phyloP scores from a whole-genome alignment of 2,329 filamentous ascomycete genomes.

The Dothideomycetidae sp. region DNA sequence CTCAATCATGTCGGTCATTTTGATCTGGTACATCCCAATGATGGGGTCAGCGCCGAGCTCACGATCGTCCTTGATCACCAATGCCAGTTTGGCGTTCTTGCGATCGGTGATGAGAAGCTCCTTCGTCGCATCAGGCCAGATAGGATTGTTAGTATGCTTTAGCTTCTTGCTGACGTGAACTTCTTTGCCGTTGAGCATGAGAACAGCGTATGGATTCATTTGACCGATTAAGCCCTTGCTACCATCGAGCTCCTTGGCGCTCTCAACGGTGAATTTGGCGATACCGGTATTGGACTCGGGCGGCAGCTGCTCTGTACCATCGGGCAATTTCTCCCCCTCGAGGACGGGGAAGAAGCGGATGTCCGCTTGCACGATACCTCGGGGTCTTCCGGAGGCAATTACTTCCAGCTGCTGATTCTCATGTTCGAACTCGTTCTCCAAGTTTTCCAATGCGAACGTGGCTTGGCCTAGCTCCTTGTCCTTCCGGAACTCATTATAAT shows the following conservation, averaged over 20 bases:
- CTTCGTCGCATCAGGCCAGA: constrained; percentile 86
- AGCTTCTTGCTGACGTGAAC: constrained; percentile 80
- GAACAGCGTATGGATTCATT: constrained; percentile 77
- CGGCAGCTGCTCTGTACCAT: constrained; percentile 64
- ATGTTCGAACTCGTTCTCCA: constrained; percentile 62
- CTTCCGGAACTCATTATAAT: constrained; percentile 92
- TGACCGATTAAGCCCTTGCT: constrained; percentile 82
- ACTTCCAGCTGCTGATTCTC: constrained; percentile 81
- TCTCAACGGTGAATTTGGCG: constrained; percentile 80
- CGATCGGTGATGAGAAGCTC: constrained; percentile 91
- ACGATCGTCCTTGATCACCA: constrained; percentile 91
- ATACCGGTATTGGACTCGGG: constrained; percentile 92
- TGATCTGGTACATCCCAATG: constrained; percentile 87
- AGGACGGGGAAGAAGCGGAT: constrained; percentile 92
- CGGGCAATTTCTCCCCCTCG: constrained; percentile 53
- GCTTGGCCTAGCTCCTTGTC: constrained; percentile 87
- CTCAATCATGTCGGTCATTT: constrained; percentile 82
- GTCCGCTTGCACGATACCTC: constrained; percentile 67
- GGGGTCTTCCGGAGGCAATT: constrained; percentile 66
- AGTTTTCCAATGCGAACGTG: constrained; percentile 68
- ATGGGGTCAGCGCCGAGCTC: constrained; percentile 71
- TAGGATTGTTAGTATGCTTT: constrained; percentile 93
- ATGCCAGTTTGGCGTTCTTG: constrained; percentile 74
- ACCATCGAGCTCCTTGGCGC: constrained; percentile 89
- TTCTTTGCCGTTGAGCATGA: constrained; percentile 85